Conservation (phyloP, 345 rosid species). For the Isatis tinctoria region DNA sequence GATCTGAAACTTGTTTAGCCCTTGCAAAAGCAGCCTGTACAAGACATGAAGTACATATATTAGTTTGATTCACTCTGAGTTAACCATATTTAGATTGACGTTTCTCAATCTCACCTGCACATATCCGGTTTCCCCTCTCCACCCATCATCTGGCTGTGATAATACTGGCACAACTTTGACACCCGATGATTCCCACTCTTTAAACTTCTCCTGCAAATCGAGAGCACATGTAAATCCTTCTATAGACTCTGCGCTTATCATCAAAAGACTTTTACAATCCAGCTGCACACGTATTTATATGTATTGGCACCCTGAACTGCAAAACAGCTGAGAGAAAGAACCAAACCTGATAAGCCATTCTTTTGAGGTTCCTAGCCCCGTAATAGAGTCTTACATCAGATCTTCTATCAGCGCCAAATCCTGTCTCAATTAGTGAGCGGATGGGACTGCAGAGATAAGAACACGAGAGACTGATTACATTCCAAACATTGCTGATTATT, state of each 20-base stretch:
- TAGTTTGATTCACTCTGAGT: neutral
- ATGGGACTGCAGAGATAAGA: conserved; percentile 65
- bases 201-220: conserved; percentile 71
- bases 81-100: neutral
- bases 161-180: conserved; percentile 80
- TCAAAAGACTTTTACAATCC: neutral
- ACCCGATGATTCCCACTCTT: conserved; percentile 88
- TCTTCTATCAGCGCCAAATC: conserved; percentile 69
- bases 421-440: conserved; percentile 83
- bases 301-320: neutral
- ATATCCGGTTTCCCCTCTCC: conserved; percentile 88
- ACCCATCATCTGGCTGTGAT: conserved; percentile 73
- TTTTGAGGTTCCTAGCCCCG: conserved; percentile 85
- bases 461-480: conserved; percentile 4
- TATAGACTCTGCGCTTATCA: neutral
- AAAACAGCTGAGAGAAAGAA: conserved; percentile 9
- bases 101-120: conserved; percentile 61
- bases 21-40: conserved; percentile 83
- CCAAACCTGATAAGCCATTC: conserved; percentile 97
- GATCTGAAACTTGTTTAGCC: conserved; percentile 52
- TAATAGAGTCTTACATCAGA: conserved; percentile 86
- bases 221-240: neutral
- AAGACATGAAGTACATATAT: conserved; percentile 4
- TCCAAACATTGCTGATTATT: neutral
- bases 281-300: neutral